Base-by-base conservation (phyloP, 2,329 filamentous ascomycete genomes). In the Neobulgaria alba region DNA sequence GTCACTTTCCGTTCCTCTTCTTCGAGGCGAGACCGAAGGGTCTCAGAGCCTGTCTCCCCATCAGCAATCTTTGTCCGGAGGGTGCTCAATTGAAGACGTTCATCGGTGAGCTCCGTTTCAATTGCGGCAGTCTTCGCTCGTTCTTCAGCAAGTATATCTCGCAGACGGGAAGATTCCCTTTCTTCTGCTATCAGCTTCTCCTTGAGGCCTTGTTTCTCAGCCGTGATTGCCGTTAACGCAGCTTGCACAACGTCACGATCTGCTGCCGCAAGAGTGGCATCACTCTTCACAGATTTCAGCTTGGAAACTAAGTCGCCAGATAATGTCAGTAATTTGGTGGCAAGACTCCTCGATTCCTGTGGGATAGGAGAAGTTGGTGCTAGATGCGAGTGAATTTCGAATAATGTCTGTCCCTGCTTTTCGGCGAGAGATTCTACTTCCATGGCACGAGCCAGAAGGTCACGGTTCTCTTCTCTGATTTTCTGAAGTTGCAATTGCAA, bases 41-140 rank as follows among this genome's bases (percentile, higher is more conserved):
- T 79, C 60, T 89, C 85, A 0, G 86, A 88, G 4, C 87, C 87
- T 3, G 80, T 88, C 61, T 92, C 86, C 12, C 86, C 88, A 49
- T 89, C 83, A 1, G 83, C 77, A 56, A 94, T 80, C 59, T 82
- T 83, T 12, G 69, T 67, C 42, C 85, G 77, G 16, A 94, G 66
- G 19, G 73, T 68, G 42, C 72, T 74, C 16, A 94, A 69, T 52
- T 92, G 82, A 10, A 72, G 67, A 29, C 84, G 78, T 45, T 83
- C 77, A 41, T 84, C 77, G 2, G 72, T 68, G 3, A 79, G 60
- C 52, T 81, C 75, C 19, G 55, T 59, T 52, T 80, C 75, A 0
- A 81, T 61, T 2, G 72, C 69, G n/a, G 57, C 45, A 2, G 69
- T 67, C 53, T 68, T 73, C 12, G 75, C 73, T 53, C 69, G 69